Conservation (phyloP, 768 basidiomycete species). For the Tulasnella sp. region DNA sequence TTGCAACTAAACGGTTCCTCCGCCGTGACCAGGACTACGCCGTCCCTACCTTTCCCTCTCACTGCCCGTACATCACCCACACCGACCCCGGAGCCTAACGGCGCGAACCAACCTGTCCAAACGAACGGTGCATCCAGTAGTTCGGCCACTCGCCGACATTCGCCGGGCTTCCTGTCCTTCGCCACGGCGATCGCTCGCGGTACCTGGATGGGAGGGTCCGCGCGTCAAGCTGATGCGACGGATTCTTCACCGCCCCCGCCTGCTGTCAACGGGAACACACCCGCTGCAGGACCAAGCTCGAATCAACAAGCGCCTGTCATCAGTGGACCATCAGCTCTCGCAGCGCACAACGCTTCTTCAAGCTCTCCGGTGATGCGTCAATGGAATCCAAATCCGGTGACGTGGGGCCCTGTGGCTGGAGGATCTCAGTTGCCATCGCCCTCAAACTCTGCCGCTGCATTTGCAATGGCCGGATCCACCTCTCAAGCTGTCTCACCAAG, state of each 20-base stretch:
- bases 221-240: background rate
- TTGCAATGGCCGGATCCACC: background rate
- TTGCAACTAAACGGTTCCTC: background rate
- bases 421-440: slow-evolving; percentile 15
- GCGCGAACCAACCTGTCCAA: background rate
- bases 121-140: background rate
- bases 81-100: background rate
- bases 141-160: background rate
- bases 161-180: background rate
- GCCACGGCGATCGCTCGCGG: background rate
- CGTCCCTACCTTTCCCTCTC: slow-evolving; percentile 1
- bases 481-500: slow-evolving; percentile 3
- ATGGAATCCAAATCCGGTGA: background rate
- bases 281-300: background rate
- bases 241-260: background rate
- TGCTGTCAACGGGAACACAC: background rate
- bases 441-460: slow-evolving; percentile 16
- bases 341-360: background rate
- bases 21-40: background rate
- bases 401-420: background rate
- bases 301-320: background rate
- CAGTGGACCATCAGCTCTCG: background rate
- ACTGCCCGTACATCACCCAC: background rate
- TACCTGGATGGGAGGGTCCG: background rate
- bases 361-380: background rate